Evolutionary conservation across 305 asterid species (phyloP).

Genomic region (Coffea humblotiana): DNA sequence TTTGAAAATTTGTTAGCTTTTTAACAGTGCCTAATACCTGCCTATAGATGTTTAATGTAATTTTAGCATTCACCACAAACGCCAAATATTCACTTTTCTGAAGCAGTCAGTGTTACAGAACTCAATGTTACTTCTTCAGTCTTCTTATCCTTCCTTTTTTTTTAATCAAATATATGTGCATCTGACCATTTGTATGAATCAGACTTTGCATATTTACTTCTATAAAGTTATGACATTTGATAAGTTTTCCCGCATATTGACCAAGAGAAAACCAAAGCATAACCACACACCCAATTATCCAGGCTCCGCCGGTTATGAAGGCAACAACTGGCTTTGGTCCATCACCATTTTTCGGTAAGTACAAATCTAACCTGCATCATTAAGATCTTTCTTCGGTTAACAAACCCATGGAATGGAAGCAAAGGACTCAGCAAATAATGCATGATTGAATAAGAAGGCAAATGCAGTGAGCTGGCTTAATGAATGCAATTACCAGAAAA

Average conservation of each 20-base stretch:
- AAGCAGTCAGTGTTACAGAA: neutral
- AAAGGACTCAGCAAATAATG: neutral
- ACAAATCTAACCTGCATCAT: slow-evolving; percentile 73
- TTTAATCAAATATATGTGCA: neutral
- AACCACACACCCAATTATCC: slow-evolving; percentile 82
- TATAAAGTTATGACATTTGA: neutral
- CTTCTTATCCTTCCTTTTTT: neutral
- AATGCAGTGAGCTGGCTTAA: neutral
- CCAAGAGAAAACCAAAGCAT: slow-evolving; percentile 9
- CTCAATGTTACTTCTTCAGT: neutral
- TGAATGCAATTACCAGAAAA: neutral
- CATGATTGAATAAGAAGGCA: neutral
- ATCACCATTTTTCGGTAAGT: slow-evolving; percentile 61
- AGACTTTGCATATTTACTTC: neutral
- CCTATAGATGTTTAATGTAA: neutral
- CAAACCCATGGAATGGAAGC: slow-evolving; percentile 5
- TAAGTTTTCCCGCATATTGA: neutral
- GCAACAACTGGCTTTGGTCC: slow-evolving; percentile 95
- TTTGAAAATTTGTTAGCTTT: neutral
- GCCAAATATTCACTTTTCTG: neutral
- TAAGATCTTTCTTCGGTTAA: slow-evolving; percentile 19
- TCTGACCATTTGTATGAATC: neutral
- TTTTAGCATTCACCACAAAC: neutral
- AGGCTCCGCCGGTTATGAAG: slow-evolving; percentile 97
- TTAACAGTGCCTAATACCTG: neutral